Evolutionary conservation across 768 basidiomycete species (phyloP).

Genomic region (Roridomyces roridus): DNA sequence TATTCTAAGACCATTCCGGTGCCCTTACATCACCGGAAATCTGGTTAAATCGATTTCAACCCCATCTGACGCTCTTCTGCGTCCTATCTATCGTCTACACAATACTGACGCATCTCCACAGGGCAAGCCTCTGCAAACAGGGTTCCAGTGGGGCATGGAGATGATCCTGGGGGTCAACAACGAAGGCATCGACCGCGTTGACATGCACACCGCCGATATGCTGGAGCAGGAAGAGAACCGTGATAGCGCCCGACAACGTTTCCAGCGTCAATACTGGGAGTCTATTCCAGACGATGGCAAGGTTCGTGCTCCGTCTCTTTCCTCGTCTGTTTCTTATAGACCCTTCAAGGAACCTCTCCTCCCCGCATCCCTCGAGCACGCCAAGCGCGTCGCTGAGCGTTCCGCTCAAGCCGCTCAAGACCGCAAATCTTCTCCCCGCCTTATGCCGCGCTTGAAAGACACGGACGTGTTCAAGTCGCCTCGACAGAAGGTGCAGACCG

Average conservation of each 20-base stretch:
- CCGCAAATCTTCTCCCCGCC: conserved; percentile 43
- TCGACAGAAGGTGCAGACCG: conserved; percentile 41
- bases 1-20: conserved; percentile 59
- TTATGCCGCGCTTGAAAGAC: conserved; percentile 46
- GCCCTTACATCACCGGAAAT: conserved; percentile 65
- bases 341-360: conserved; percentile 67
- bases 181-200: conserved; percentile 28
- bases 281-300: conserved; percentile 70
- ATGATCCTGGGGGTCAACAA: conserved; percentile 71
- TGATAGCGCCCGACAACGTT: conserved; percentile 63
- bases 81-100: conserved; percentile 10
- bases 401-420: conserved; percentile 39
- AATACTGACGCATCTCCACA: conserved; percentile 33
- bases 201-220: conserved; percentile 66
- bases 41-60: conserved; percentile 73
- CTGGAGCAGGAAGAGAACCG: conserved; percentile 63
- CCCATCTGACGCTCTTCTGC: conserved; percentile 71
- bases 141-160: conserved; percentile 88
- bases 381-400: conserved; percentile 45
- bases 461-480: conserved; percentile 44
- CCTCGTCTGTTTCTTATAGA: too few species aligned
- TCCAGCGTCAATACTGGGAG: conserved; percentile 82
- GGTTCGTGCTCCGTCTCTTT: conserved; percentile 45
- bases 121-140: conserved; percentile 76
- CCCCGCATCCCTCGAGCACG: conserved; percentile 58